Base-by-base conservation (phyloP, 768 basidiomycete genomes). In the Xerocomus potaroensis region DNA sequence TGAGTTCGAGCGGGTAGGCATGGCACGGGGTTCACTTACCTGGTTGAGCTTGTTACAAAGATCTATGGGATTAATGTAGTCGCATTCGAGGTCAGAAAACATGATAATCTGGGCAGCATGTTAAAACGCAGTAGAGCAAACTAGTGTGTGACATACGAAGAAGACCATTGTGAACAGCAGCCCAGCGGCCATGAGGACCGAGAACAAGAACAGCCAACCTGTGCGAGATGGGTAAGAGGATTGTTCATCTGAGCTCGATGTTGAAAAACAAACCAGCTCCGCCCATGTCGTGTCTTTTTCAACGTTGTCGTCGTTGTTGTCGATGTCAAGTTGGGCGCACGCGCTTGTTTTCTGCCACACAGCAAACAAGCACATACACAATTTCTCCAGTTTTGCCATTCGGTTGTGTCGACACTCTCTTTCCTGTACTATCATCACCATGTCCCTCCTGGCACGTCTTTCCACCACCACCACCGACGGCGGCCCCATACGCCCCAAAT, bases 51-150 rank as follows among this genome's bases (percentile, higher is more conserved):
- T 97, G 73, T 98, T 98, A 73, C 96, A 98, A 31, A 98, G 84
- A 70, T 99, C 96, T 81, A 99, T 99, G 43, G 96, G 96, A 71
- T 99, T 99, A 77, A 98, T 95, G 73, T 97, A 98, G 78, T 96
- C 93, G 76, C 92, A 96, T 73, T 97, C 95, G 64, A 98, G 74
- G 73, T 98, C 96, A 35, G 93, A 96, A 77, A 98, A 98, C 95
- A 97, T 98, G 76, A 99, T 98, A 62, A 99, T 97, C 95, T 98
- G 58, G 26, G 27, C 5, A 24, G 36, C 9, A 8, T 12, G 43
- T 56, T 27, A 43, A 38, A 26, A 23, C n/a, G 14, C n/a, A 24
- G 11, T 24, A 5, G 15, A 31, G 22, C 4, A 3, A 31, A 35
- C 37, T 22, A 22, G 39, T 8, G 19, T 3, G 31, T 31, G 36